These are phyloP conservation scores for Lentinus brumalis DNA, from an alignment of 768 basidiomycete species.

Conservation along the genomic window DNA sequence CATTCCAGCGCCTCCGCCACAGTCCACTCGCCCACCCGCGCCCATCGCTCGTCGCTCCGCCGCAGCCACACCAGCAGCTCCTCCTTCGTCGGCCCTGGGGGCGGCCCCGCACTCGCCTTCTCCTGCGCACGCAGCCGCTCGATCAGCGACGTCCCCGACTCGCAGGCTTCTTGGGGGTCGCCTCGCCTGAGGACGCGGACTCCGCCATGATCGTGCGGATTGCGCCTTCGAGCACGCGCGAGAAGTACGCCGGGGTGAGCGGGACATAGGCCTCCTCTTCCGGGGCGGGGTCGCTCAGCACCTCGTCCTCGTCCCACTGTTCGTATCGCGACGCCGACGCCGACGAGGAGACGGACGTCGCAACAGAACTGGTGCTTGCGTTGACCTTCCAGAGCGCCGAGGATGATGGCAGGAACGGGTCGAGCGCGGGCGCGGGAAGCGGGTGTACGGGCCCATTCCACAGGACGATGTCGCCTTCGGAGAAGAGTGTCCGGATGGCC, in stretches of 20 bases:
- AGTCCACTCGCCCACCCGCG: constrained; percentile 61
- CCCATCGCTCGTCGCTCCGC: constrained; percentile 65
- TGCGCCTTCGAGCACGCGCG: constrained; percentile 46
- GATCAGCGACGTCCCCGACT: constrained; percentile 12
- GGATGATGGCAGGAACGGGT: constrained; percentile 28
- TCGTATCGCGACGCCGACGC: constrained; percentile 1
- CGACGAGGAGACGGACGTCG: constrained; percentile 20
- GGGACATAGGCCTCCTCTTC: constrained; percentile 71
- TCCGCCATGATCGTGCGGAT: constrained; percentile 40
- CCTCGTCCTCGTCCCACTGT: constrained; percentile 42
- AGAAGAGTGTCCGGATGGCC: constrained; percentile 62
- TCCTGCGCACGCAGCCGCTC: constrained; percentile 21
- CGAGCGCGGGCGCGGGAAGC: constrained; percentile 24
- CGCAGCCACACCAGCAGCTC: constrained; percentile 50
- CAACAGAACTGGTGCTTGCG: constrained; percentile 15
- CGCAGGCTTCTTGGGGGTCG: constrained; percentile 3
- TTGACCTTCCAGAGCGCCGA: constrained; percentile 51
- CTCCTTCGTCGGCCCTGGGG: constrained; percentile 40
- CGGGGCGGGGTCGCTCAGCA: constrained; percentile 60
- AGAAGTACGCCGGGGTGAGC: constrained; percentile 54
- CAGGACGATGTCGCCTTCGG: constrained; percentile 73
- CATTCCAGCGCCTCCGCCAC: constrained; percentile 61
- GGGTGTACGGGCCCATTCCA: constrained; percentile 66
- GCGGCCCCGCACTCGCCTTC: constrained; percentile 1
- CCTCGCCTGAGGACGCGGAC: constrained; percentile 2